Percentiles rank a stretch among this genome's conserved stretches.
Evolutionary conservation across 371 early-diverging fungal genomes (phyloP).

Genomic region (Rhizopus sp.): DNA sequence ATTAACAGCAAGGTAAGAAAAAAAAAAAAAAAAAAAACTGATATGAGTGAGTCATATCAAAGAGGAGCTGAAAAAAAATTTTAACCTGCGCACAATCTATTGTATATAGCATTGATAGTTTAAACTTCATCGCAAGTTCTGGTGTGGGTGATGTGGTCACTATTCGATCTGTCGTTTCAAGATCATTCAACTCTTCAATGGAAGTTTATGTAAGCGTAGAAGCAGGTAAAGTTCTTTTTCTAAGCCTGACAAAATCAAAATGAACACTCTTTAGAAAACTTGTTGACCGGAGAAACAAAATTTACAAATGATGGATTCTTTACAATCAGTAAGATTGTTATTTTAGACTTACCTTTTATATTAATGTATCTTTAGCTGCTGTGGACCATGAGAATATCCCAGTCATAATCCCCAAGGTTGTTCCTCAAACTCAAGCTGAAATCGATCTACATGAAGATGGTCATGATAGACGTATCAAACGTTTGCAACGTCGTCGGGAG

Average conservation of each 20-base stretch:
- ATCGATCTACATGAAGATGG: conserved; percentile 43
- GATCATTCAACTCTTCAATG: conserved; percentile 59
- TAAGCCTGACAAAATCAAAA: neutral
- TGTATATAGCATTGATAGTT: conserved; percentile 45
- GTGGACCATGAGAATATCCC: conserved; percentile 46
- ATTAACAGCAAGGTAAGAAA: conserved; percentile 61
- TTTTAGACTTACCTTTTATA: neutral
- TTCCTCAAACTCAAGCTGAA: conserved; percentile 50
- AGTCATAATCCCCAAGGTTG: conserved; percentile 43
- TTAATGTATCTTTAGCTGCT: conserved; percentile 31
- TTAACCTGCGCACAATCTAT: neutral
- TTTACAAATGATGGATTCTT: conserved; percentile 69
- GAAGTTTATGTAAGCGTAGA: conserved; percentile 67
- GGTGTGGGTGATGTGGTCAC: conserved; percentile 65
- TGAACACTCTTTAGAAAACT: conserved; percentile 38
- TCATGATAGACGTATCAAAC: conserved; percentile 41
- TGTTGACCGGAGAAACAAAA: conserved; percentile 56
- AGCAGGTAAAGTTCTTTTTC: conserved; percentile 33
- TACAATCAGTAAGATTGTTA: conserved; percentile 45
- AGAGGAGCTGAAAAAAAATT: conserved; percentile 1
- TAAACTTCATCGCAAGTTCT: conserved; percentile 56
- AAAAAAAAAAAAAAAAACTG: too few relatives aligned
- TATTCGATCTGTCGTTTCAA: conserved; percentile 57
- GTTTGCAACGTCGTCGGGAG: conserved; percentile 49
- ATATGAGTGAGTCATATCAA: conserved; percentile 13